A percentile compares a stretch with the other conserved stretches of the same genome.
phyloP scores from a whole-genome alignment of 2,329 filamentous ascomycete genomes.

The Berkeleyomyces rouxiae region DNA sequence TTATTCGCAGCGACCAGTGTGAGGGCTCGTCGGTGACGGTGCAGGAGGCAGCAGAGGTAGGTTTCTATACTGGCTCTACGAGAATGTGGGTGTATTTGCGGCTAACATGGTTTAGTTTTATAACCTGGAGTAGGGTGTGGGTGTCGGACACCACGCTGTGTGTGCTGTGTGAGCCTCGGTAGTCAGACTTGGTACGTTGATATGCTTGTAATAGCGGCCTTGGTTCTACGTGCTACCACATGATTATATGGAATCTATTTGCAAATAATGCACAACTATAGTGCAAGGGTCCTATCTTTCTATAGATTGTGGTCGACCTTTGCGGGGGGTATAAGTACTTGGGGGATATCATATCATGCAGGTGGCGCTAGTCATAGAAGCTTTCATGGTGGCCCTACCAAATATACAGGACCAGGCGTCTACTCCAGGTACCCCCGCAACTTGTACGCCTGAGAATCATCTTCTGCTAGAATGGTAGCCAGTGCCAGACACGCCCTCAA shows the following conservation, averaged over 20 bases:
- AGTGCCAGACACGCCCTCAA: slow-evolving; percentile 52
- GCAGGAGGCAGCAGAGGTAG: slow-evolving; percentile 52
- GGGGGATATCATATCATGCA: too few relatives aligned
- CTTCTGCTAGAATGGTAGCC: background rate
- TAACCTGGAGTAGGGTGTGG: slow-evolving; percentile 21
- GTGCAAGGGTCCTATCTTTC: too few relatives aligned
- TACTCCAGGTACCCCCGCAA: background rate
- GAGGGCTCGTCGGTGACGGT: slow-evolving; percentile 49
- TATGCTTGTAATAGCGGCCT: too few relatives aligned
- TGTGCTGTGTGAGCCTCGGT: too few relatives aligned
- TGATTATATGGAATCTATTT: too few relatives aligned
- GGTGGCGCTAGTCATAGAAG: background rate
- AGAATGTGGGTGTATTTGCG: background rate
- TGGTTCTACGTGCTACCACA: too few relatives aligned
- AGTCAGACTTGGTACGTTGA: too few relatives aligned
- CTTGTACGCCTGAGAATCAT: background rate
- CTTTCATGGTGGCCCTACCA: background rate
- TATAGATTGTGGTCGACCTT: too few relatives aligned
- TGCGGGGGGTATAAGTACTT: too few relatives aligned
- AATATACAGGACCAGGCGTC: background rate
- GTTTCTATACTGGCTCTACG: slow-evolving; percentile 9
- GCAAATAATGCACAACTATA: too few relatives aligned
- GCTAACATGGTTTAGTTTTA: slow-evolving; percentile 13
- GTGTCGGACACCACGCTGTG: slow-evolving; percentile 15
- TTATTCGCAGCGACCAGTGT: slow-evolving; percentile 49